Percentiles rank a stretch among this genome's conserved stretches.
phyloP scores from a whole-genome alignment of 208 protist genomes.

The Lotmaria passim region DNA sequence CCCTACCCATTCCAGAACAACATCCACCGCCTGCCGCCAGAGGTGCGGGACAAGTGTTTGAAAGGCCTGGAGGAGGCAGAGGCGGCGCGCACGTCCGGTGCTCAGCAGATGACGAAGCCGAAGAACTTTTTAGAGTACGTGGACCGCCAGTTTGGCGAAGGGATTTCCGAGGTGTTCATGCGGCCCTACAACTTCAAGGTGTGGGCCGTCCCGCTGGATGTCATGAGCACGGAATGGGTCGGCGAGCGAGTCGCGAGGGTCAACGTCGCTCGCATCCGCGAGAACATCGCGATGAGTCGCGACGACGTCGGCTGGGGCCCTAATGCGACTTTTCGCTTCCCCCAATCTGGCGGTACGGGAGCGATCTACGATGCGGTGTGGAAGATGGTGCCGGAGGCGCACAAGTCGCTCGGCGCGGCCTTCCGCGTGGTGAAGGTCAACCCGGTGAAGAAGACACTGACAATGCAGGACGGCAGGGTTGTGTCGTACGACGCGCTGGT shows the following conservation, averaged over 20 bases:
- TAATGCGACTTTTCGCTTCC: constrained; percentile 82
- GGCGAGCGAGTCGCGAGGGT: constrained; percentile 81
- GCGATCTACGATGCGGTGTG: constrained; percentile 61
- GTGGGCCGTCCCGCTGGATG: constrained; percentile 68
- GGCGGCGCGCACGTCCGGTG: constrained; percentile 1
- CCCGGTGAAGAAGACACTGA: constrained; percentile 39
- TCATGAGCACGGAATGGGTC: constrained; percentile 76
- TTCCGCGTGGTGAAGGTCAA: constrained; percentile 46
- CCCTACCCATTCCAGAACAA: constrained; percentile 86
- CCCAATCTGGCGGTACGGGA: constrained; percentile 66
- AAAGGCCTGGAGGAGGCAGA: constrained; percentile 48
- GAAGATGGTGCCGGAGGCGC: constrained; percentile 42
- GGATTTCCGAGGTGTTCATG: constrained; percentile 76
- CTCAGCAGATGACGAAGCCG: constrained; percentile 11
- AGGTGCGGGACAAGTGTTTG: constrained; percentile 49
- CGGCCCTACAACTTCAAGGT: constrained; percentile 85
- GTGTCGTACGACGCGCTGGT: constrained; percentile 61
- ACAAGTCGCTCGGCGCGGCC: constrained; percentile 33
- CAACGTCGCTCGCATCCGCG: constrained; percentile 55
- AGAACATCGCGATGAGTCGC: constrained; percentile 49
- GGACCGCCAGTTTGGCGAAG: constrained; percentile 60
- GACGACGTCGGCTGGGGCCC: constrained; percentile 82
- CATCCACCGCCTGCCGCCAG: constrained; percentile 67
- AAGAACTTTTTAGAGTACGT: constrained; percentile 67
- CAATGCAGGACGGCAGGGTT: constrained; percentile 38